A percentile compares a stretch with the other conserved stretches of the same genome.
phyloP scores from a whole-genome alignment of 352 stramenopile species.

The Phytophthora chlamydospora region DNA sequence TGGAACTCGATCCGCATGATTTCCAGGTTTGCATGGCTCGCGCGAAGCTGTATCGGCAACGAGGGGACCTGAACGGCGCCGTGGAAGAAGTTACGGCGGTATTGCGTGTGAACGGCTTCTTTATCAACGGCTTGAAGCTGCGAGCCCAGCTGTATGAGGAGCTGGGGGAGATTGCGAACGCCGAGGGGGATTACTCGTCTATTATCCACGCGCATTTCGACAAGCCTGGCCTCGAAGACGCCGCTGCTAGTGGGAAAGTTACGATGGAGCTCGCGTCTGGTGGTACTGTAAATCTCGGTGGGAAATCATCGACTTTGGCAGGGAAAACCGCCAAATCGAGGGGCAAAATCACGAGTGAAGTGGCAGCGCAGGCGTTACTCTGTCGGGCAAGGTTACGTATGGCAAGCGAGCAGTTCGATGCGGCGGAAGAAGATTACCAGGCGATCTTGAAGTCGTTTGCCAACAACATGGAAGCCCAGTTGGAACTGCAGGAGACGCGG shows the following conservation, averaged over 20 bases:
- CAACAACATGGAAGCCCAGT: conserved; percentile 83
- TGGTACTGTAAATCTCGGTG: conserved; percentile 22
- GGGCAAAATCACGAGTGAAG: conserved; percentile 61
- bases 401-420: conserved; percentile 57
- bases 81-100: conserved; percentile 65
- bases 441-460: conserved; percentile 61
- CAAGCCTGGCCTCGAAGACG: conserved; percentile 26
- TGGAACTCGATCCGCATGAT: conserved; percentile 54
- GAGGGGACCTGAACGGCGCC: conserved; percentile 42
- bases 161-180: conserved; percentile 40
- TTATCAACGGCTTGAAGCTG: conserved; percentile 75
- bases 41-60: conserved; percentile 56
- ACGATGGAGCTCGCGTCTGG: conserved; percentile 41
- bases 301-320: conserved; percentile 14
- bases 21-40: conserved; percentile 68
- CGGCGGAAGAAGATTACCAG: conserved; percentile 65
- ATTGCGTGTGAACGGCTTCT: conserved; percentile 68
- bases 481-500: conserved; percentile 65
- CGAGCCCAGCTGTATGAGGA: conserved; percentile 61
- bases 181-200: conserved; percentile 65
- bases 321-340: conserved; percentile 26
- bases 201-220: conserved; percentile 79
- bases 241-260: conserved; percentile 21
- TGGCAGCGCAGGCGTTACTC: conserved; percentile 58
- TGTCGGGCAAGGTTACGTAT: conserved; percentile 57